These are phyloP conservation scores for Cryphonectria nitschkei DNA, from an alignment of 2,329 filamentous ascomycete genomes.

Conservation along the genomic window DNA sequence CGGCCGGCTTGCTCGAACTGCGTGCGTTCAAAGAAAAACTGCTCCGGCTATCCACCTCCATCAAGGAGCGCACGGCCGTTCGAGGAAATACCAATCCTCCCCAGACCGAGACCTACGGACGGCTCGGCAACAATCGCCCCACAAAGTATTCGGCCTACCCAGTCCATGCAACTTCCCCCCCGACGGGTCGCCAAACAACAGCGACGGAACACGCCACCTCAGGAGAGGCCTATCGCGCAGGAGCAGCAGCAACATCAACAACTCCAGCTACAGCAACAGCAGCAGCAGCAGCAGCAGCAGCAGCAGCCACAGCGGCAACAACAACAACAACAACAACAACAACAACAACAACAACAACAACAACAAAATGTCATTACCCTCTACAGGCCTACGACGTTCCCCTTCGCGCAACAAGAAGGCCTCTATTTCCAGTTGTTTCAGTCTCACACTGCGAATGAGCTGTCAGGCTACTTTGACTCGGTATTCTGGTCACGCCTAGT, in stretches of 20 bases:
- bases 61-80: slow-evolving; percentile 50
- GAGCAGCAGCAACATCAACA: slow-evolving; percentile 16
- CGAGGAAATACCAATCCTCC: slow-evolving; percentile 54
- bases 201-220: slow-evolving; percentile 41
- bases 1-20: slow-evolving; percentile 65
- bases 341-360: neutral
- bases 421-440: slow-evolving; percentile 67
- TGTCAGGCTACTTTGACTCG: slow-evolving; percentile 70
- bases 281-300: slow-evolving; percentile 10
- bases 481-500: slow-evolving; percentile 68
- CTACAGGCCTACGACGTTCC: slow-evolving; percentile 51
- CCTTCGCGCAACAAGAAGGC: slow-evolving; percentile 55
- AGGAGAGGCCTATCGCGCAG: slow-evolving; percentile 35
- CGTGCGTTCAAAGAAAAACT: slow-evolving; percentile 59
- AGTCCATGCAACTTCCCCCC: slow-evolving; percentile 28
- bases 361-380: slow-evolving; percentile 37
- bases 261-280: neutral
- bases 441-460: slow-evolving; percentile 61
- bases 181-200: slow-evolving; percentile 35
- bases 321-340: neutral
- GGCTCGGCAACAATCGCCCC: slow-evolving; percentile 13
- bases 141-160: slow-evolving; percentile 32
- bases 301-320: neutral
- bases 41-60: slow-evolving; percentile 65
- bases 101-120: slow-evolving; percentile 41